Evolutionary conservation across 192 early-diverging fungal genomes (phyloP).

Genomic region (Gryganskiella cystojenkinii): DNA sequence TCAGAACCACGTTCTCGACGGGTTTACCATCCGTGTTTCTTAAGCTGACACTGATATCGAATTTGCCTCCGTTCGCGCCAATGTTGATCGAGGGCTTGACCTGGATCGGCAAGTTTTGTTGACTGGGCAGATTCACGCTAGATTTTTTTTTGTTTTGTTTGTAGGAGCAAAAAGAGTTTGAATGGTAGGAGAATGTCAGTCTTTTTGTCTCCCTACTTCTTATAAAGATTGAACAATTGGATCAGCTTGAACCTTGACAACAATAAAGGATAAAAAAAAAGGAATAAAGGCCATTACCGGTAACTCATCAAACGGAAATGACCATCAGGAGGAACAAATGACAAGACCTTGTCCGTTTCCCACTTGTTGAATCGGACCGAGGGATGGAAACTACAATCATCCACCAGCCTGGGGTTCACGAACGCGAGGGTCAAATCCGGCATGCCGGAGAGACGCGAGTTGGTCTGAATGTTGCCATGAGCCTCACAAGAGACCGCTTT

Average conservation of each 20-base stretch:
- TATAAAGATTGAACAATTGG: not conserved
- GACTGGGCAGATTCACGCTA: constrained; percentile 68
- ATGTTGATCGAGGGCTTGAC: constrained; percentile 71
- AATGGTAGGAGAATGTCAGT: too few species aligned
- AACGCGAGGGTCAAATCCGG: constrained; percentile 87
- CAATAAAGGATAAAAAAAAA: not conserved
- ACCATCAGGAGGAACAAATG: constrained; percentile 96
- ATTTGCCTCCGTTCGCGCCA: constrained; percentile 70
- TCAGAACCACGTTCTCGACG: constrained; percentile 71
- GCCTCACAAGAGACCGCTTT: constrained; percentile 80
- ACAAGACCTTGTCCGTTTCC: constrained; percentile 81
- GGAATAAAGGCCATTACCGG: constrained; percentile 43
- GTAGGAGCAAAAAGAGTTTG: not conserved
- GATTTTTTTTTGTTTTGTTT: not conserved
- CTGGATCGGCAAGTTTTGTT: constrained; percentile 67
- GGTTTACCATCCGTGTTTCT: constrained; percentile 72
- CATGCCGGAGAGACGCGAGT: constrained; percentile 87
- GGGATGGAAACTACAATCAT: constrained; percentile 90
- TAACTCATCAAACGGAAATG: constrained; percentile 91
- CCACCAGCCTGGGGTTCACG: constrained; percentile 75
- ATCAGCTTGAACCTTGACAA: not conserved
- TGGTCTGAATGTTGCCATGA: constrained; percentile 82
- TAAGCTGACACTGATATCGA: constrained; percentile 74
- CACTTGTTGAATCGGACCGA: constrained; percentile 87
- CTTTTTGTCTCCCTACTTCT: too few species aligned